Evolutionary conservation across 257 asterid genomes (phyloP).

Genomic region (Solanum infundibuliforme): DNA sequence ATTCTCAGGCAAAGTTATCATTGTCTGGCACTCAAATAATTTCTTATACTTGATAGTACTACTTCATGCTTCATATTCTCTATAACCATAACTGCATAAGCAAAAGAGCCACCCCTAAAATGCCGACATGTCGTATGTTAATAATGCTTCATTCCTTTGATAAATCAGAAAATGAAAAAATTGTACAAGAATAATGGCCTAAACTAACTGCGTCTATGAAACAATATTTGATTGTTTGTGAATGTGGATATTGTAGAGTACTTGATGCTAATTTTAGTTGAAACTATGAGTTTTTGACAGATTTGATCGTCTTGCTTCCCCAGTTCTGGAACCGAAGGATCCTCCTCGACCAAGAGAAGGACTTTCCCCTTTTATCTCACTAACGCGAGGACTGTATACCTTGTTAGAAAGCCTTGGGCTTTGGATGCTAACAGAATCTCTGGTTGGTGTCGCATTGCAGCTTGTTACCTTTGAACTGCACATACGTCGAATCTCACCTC

Average conservation of each 20-base stretch:
- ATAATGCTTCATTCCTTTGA: not conserved
- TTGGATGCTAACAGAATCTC: constrained; percentile 1
- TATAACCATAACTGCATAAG: not conserved
- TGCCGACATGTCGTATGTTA: not conserved
- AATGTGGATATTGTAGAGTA: not conserved
- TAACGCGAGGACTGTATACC: constrained; percentile 9
- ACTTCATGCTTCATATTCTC: not conserved
- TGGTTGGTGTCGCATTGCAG: constrained; percentile 5
- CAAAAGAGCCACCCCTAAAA: not conserved
- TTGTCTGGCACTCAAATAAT: not conserved
- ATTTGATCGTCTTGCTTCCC: constrained; percentile 7
- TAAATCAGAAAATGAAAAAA: not conserved
- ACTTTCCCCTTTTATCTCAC: constrained; percentile 2
- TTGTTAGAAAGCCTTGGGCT: not conserved
- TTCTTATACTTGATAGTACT: not conserved
- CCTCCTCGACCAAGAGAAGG: constrained; percentile 2
- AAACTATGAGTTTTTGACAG: constrained; percentile 6
- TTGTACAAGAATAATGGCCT: not conserved
- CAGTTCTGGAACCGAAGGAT: constrained; percentile 11
- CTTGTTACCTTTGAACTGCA: constrained; percentile 2
- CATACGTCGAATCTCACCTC: constrained; percentile 11
- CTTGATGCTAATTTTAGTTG: not conserved
- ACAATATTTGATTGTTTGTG: not conserved
- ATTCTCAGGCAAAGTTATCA: not conserved
- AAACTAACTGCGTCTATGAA: not conserved